Conservation (phyloP, 202 grass and related monocot genomes). For the Miscanthus sacchariflorus region DNA sequence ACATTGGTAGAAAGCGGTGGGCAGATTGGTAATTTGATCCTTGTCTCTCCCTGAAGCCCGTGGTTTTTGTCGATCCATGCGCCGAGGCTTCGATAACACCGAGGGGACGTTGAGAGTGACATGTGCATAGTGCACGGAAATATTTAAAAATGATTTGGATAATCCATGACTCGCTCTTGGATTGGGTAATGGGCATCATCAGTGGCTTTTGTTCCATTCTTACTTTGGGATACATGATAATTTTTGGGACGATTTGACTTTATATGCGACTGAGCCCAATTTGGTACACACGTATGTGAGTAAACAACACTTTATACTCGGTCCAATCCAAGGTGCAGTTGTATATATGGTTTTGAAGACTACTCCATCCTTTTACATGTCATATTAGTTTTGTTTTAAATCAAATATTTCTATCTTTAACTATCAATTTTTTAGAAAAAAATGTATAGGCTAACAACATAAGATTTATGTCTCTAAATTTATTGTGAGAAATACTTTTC, state of each 20-base stretch:
- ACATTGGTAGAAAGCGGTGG: not conserved
- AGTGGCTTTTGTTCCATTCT: not conserved
- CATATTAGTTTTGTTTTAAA: no score
- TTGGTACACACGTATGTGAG: no score
- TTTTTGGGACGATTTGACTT: not conserved
- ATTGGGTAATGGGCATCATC: not conserved
- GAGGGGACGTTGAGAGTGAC: not conserved
- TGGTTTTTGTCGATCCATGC: not conserved
- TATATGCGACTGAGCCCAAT: not conserved
- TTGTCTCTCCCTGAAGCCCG: not conserved
- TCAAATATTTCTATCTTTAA: no score
- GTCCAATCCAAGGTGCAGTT: no score
- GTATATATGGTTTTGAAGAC: no score
- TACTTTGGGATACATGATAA: slow-evolving; percentile 14
- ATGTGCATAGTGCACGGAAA: not conserved
- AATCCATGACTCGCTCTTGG: no score
- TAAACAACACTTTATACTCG: no score
- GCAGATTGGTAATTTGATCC: slow-evolving; percentile 23
- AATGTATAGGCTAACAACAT: no score
- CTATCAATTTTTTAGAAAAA: no score
- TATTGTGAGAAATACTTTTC: no score
- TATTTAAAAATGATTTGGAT: not conserved
- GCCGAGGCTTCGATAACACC: slow-evolving; percentile 43
- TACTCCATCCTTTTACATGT: no score
- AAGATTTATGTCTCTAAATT: no score